Base-by-base conservation (phyloP, 768 basidiomycete species). In the Boletus reticulatus region DNA sequence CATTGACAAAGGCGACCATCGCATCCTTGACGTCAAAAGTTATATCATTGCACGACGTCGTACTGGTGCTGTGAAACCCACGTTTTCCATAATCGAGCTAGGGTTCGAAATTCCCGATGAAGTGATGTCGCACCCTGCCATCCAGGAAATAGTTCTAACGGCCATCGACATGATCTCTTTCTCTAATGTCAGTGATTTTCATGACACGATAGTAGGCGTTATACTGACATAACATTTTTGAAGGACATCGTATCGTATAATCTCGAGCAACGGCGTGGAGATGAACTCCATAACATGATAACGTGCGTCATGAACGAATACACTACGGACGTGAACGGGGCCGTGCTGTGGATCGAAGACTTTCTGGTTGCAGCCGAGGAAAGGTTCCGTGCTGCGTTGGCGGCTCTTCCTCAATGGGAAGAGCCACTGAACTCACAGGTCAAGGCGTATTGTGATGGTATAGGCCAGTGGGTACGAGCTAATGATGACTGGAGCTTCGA, bases 281-380 rank as follows among this genome's bases (percentile, higher is more conserved):
- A 24, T 24, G 24, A 24, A 24, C 24, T 24, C 24, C 24, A 24
- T 6, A 24, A 24, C 24, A 24, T 24, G 24, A 70, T 84, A 32
- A 78, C 78, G 1, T 73, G 81, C 17, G 76, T 82, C 41, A 83
- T 81, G 80, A 71, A 78, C 24, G 73, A 80, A 41, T n/a, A 63
- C 45, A 3, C 48, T 11, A 63, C 61, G 1, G 61, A 62, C 29
- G 51, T 55, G 37, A 63, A 59, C 10, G 61, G 61, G 4, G 61
- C 61, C 1, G 53, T 59, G 42, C 14, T 63, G 14, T 62, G 61
- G 61, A 38, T 48, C 6, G 50, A 63, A 48, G 29, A 50, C 17
- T 53, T 17, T 29, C 41, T 62, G 50, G n/a, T 34, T n/a, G 12
- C 22, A 32, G 32, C 9, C 6, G 43, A 20, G 19, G 57, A 63